Evolutionary conservation across 2,329 filamentous ascomycete species (phyloP).

Genomic region (Colletotrichum chlorophyti): DNA sequence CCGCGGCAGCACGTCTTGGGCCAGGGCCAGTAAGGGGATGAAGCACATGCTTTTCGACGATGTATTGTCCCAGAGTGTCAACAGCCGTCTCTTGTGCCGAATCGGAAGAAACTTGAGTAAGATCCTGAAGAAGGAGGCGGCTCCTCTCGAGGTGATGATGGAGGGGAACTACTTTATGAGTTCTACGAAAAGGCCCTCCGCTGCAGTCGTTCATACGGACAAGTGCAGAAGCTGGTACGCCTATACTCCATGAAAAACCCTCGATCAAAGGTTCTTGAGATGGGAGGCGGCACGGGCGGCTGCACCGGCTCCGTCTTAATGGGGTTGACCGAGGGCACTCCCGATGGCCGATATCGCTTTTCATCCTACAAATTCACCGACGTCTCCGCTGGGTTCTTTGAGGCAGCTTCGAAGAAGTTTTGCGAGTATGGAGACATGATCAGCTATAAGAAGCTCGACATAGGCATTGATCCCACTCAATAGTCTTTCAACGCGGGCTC

Average conservation of each 20-base stretch:
- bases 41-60: slow-evolving; percentile 24
- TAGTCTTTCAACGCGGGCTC: slow-evolving; percentile 42
- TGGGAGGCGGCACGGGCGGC: slow-evolving; percentile 50
- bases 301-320: slow-evolving; percentile 44
- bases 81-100: slow-evolving; percentile 1
- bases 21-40: slow-evolving; percentile 7
- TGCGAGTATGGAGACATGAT: slow-evolving; percentile 30
- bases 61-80: slow-evolving; percentile 7
- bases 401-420: slow-evolving; percentile 39
- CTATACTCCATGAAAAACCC: slow-evolving; percentile 11
- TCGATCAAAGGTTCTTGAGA: slow-evolving; percentile 40
- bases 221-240: background rate
- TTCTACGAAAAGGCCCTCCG: slow-evolving; percentile 18
- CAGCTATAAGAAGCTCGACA: slow-evolving; percentile 35
- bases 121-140: slow-evolving; percentile 2
- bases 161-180: slow-evolving; percentile 15
- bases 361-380: slow-evolving; percentile 53
- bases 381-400: slow-evolving; percentile 49
- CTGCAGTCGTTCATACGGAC: slow-evolving; percentile 9
- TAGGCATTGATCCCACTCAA: slow-evolving; percentile 35
- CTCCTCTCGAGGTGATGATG: slow-evolving; percentile 25
- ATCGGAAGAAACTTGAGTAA: slow-evolving; percentile 1
- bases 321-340: slow-evolving; percentile 31
- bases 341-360: slow-evolving; percentile 3
- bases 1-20: slow-evolving; percentile 11